These are phyloP conservation scores for Phytophthora agathidicida DNA, from an alignment of 352 stramenopile genomes.

Conservation along the genomic window DNA sequence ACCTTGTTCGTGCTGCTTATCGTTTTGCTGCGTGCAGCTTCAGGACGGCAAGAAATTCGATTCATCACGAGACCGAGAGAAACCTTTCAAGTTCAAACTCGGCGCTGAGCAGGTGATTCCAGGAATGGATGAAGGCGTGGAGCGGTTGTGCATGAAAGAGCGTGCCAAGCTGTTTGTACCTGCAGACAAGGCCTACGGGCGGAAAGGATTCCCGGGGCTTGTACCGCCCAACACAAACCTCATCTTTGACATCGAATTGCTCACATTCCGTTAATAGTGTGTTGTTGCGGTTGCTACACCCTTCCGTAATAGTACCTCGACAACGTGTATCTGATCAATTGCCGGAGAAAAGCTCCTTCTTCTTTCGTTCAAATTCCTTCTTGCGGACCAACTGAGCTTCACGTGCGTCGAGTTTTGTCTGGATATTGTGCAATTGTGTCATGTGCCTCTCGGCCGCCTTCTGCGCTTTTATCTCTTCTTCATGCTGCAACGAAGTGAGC, in stretches of 20 bases:
- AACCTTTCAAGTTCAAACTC: constrained; percentile 92
- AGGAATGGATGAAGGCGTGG: constrained; percentile 84
- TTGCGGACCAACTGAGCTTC: constrained; percentile 49
- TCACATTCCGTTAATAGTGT: constrained; percentile 74
- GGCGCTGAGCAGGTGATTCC: constrained; percentile 90
- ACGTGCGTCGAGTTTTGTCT: constrained; percentile 55
- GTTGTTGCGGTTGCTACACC: background rate
- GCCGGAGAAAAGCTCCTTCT: constrained; percentile 54
- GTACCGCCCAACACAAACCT: constrained; percentile 93
- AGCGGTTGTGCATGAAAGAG: constrained; percentile 86
- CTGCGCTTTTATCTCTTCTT: constrained; percentile 42
- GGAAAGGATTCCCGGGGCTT: constrained; percentile 85
- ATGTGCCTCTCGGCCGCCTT: constrained; percentile 43
- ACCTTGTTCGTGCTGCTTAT: background rate
- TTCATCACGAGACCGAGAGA: constrained; percentile 76
- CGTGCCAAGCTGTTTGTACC: constrained; percentile 89
- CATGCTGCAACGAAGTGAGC: constrained; percentile 24
- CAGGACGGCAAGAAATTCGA: constrained; percentile 82
- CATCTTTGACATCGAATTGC: constrained; percentile 93
- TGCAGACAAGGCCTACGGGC: constrained; percentile 84
- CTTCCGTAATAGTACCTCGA: too few species aligned
- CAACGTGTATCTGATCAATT: constrained; percentile 1
- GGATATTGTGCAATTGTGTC: constrained; percentile 55
- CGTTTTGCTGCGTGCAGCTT: constrained; percentile 38
- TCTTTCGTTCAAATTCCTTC: constrained; percentile 71